These are phyloP conservation scores for Coemansia sp. DNA, from an alignment of 192 early-diverging fungal species.

Conservation along the genomic window DNA sequence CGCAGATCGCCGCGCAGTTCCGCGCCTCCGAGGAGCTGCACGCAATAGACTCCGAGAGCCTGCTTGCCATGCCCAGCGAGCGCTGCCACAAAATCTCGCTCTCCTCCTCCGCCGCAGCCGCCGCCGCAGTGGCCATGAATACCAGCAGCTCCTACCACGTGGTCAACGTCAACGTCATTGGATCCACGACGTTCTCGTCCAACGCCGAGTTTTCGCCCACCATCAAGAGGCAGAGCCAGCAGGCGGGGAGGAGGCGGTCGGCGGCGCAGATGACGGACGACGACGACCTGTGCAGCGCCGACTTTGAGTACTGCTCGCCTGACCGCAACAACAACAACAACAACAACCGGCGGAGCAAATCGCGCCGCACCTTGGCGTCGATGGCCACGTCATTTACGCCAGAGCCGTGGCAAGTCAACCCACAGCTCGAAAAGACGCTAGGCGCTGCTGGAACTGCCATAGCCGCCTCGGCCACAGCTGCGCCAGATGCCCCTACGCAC, in stretches of 20 bases:
- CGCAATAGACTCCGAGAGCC: background rate
- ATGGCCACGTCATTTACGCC: conserved; percentile 52
- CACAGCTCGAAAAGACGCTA: conserved; percentile 33
- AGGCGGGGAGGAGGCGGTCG: too few species aligned
- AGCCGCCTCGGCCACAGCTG: background rate
- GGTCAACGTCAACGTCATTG: conserved; percentile 4
- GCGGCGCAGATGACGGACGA: background rate
- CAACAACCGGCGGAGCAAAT: conserved; percentile 23
- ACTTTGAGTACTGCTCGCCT: conserved; percentile 20
- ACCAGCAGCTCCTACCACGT: background rate
- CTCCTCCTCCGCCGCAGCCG: too few species aligned
- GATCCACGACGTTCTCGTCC: conserved; percentile 6
- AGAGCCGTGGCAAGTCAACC: conserved; percentile 54
- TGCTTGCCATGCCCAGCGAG: background rate
- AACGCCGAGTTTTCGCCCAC: background rate
- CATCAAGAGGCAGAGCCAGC: background rate
- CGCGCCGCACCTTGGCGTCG: conserved; percentile 30
- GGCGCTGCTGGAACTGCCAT: background rate
- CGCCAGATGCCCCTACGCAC: background rate
- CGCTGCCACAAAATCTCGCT: background rate
- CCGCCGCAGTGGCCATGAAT: background rate
- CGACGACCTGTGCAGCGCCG: conserved; percentile 9
- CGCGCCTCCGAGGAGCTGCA: background rate
- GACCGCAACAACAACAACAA: background rate
- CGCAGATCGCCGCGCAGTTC: conserved; percentile 20